Percentiles rank a stretch among this genome's conserved stretches.
Evolutionary conservation across 2,329 filamentous ascomycete genomes (phyloP).

Genomic region (Aspergillus uvarum): DNA sequence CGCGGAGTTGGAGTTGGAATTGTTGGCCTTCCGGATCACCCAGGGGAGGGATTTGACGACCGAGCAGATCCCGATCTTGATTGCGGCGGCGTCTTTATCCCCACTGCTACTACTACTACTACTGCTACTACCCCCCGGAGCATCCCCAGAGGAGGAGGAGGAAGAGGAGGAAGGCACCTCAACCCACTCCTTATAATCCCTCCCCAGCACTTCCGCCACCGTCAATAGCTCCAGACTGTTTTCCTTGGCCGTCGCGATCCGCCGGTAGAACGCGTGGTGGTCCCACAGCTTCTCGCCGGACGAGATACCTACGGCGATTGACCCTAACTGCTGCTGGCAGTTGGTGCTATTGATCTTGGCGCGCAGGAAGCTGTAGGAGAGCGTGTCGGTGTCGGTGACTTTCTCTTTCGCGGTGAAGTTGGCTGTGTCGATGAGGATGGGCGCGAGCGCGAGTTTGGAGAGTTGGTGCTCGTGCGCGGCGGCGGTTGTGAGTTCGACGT

Average conservation of each 20-base stretch:
- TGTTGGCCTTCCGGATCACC: constrained; percentile 50
- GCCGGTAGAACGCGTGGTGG: constrained; percentile 51
- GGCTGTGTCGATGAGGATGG: constrained; percentile 47
- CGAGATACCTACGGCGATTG: not conserved
- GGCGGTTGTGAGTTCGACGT: constrained; percentile 27
- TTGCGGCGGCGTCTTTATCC: not conserved
- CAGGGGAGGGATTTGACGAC: constrained; percentile 58
- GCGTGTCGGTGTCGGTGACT: constrained; percentile 50
- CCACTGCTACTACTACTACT: too few species aligned
- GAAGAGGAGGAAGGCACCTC: constrained; percentile 31
- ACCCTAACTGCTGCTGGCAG: constrained; percentile 3
- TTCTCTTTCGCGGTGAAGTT: constrained; percentile 47
- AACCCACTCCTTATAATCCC: constrained; percentile 65
- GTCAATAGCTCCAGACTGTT: constrained; percentile 54
- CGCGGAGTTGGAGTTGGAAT: constrained; percentile 21
- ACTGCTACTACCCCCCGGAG: too few species aligned
- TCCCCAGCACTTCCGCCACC: constrained; percentile 57
- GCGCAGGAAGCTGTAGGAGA: constrained; percentile 53
- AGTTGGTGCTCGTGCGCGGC: constrained; percentile 27
- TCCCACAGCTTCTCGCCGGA: constrained; percentile 38
- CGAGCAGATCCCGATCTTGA: constrained; percentile 58
- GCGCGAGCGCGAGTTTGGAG: constrained; percentile 41
- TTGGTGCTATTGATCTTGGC: constrained; percentile 42
- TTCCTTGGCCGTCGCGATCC: constrained; percentile 55
- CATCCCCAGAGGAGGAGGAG: not conserved